Evolutionary conservation across 306 rosid genomes (phyloP).

Genomic region (Pachyrhizus erosus): DNA sequence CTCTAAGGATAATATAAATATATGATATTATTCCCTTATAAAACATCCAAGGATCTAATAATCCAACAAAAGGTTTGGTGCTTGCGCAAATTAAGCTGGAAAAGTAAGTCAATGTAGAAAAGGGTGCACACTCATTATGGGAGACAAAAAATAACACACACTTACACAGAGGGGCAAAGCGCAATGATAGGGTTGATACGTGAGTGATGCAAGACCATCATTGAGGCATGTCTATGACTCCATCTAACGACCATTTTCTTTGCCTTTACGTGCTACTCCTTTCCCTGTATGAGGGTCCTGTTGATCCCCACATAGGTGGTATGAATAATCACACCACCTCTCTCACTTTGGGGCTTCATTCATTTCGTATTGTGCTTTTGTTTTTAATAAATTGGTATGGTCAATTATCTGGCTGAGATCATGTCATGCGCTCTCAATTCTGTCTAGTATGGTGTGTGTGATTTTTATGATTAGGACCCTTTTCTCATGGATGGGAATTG

Average conservation of each 20-base stretch:
- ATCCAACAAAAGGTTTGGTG: conserved; percentile 36
- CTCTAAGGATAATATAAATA: background rate
- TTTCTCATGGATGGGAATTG: background rate
- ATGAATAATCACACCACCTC: conserved; percentile 39
- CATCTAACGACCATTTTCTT: conserved; percentile 37
- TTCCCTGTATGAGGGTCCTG: conserved; percentile 56
- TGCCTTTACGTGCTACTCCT: conserved; percentile 44
- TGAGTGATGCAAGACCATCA: conserved; percentile 43
- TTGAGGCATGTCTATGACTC: conserved; percentile 45
- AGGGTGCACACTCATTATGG: conserved; percentile 18
- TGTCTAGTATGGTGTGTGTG: background rate
- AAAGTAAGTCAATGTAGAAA: conserved; percentile 39
- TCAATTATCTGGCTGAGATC: background rate
- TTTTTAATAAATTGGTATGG: background rate
- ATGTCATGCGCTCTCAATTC: conserved; percentile 21
- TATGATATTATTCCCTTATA: background rate
- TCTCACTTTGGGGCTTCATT: background rate
- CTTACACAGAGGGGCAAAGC: conserved; percentile 3
- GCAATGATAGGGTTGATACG: conserved; percentile 45
- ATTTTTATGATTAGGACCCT: background rate
- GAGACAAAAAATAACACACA: conserved; percentile 25
- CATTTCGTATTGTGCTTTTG: conserved; percentile 32
- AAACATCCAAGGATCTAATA: background rate
- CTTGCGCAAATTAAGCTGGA: conserved; percentile 54
- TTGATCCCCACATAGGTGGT: conserved; percentile 56